phyloP scores from a whole-genome alignment of 805 yeast genomes.

The Yarrowia hollandica region DNA sequence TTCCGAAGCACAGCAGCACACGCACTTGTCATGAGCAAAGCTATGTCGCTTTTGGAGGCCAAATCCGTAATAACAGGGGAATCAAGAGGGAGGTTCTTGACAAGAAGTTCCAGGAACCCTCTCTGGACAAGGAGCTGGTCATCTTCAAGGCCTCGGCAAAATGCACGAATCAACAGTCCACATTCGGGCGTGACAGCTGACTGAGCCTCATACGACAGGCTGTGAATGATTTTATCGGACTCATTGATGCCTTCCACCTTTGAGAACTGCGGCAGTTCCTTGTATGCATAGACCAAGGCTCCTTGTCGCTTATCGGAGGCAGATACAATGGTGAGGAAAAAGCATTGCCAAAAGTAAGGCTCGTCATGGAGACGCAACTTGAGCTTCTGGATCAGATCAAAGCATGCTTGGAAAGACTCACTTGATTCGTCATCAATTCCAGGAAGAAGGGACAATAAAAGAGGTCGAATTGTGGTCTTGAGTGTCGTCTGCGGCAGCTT shows the following conservation, averaged over 20 bases:
- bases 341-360: conserved; percentile 80
- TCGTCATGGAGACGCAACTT: conserved; percentile 61
- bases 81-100: conserved; percentile 64
- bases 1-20: conserved; percentile 68
- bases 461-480: conserved; percentile 61
- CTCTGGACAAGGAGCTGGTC: conserved; percentile 73
- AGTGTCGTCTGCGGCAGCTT: conserved; percentile 52
- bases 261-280: conserved; percentile 60
- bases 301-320: conserved; percentile 82
- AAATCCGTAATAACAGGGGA: conserved; percentile 55
- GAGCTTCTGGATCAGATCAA: conserved; percentile 61
- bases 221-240: conserved; percentile 22
- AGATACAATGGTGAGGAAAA: conserved; percentile 72
- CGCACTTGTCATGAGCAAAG: conserved; percentile 59
- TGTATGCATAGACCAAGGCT: conserved; percentile 72
- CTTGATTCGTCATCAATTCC: conserved; percentile 92
- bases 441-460: conserved; percentile 72
- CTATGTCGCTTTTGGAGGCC: conserved; percentile 55
- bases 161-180: conserved; percentile 73
- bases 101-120: conserved; percentile 81
- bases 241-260: conserved; percentile 10
- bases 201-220: conserved; percentile 49
- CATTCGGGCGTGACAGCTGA: conserved; percentile 73
- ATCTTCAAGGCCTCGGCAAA: conserved; percentile 67
- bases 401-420: conserved; percentile 67